Conservation (phyloP, 1,284 basidiomycete genomes). For the Malassezia vespertilionis region DNA sequence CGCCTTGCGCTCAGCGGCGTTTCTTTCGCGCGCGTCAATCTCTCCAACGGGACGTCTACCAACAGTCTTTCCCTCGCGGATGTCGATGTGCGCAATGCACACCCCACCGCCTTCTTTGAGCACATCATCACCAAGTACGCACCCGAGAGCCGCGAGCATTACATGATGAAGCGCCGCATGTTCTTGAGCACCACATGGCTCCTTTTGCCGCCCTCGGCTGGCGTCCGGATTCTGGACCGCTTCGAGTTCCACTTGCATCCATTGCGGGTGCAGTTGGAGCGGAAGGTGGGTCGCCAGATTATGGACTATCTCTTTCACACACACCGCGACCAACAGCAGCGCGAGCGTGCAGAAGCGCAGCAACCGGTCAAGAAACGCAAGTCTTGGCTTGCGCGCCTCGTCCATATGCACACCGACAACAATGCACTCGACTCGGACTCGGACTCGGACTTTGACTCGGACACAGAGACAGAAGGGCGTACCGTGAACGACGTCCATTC, state of each 20-base stretch:
- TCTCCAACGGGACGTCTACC: slow-evolving; percentile 76
- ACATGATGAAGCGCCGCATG: slow-evolving; percentile 33
- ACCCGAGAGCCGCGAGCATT: slow-evolving; percentile 20
- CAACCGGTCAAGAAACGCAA: slow-evolving; percentile 14
- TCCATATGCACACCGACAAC: not conserved
- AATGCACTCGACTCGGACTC: not conserved
- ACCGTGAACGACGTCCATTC: too few relatives aligned
- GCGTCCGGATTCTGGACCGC: slow-evolving; percentile 77
- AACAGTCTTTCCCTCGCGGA: slow-evolving; percentile 69
- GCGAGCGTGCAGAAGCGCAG: slow-evolving; percentile 24
- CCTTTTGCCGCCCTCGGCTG: slow-evolving; percentile 62
- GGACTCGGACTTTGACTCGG: not conserved
- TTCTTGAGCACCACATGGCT: slow-evolving; percentile 39
- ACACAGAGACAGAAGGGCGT: not conserved
- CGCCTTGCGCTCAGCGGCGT: slow-evolving; percentile 73
- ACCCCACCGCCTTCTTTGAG: slow-evolving; percentile 69
- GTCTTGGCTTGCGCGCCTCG: slow-evolving; percentile 7
- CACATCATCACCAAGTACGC: slow-evolving; percentile 68
- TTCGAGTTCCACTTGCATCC: slow-evolving; percentile 77
- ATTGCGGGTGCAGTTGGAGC: slow-evolving; percentile 60
- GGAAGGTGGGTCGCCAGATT: slow-evolving; percentile 67
- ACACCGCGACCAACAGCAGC: slow-evolving; percentile 25
- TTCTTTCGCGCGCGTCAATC: slow-evolving; percentile 71
- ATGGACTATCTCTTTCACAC: slow-evolving; percentile 71
- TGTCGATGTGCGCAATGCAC: slow-evolving; percentile 72